phyloP scores from a whole-genome alignment of 257 asterid species.

The Primulina tabacum region DNA sequence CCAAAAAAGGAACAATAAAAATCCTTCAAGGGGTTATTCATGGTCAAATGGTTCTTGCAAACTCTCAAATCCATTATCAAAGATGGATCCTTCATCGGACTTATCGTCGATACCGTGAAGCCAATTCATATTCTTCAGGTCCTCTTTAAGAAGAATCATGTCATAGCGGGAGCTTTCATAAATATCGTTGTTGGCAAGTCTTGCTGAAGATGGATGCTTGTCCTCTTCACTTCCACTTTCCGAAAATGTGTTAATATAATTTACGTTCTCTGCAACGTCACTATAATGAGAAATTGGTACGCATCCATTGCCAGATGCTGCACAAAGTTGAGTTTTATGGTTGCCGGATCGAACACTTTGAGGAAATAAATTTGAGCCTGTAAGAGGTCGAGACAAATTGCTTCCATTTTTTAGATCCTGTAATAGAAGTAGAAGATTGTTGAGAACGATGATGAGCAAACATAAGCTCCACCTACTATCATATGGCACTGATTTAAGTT shows the following conservation, averaged over 20 bases:
- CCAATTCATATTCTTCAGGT: conserved; percentile 81
- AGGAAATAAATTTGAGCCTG: conserved; percentile 89
- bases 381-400: conserved; percentile 57
- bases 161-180: conserved; percentile 92
- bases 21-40: conserved; percentile 36
- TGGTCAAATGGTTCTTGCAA: conserved; percentile 92
- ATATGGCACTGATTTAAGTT: neutral
- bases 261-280: conserved; percentile 44
- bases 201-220: conserved; percentile 53
- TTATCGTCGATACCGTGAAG: conserved; percentile 78
- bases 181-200: conserved; percentile 52
- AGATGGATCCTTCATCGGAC: conserved; percentile 74
- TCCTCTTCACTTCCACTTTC: conserved; percentile 64
- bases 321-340: conserved; percentile 48
- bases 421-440: conserved; percentile 27
- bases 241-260: conserved; percentile 39
- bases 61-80: conserved; percentile 80
- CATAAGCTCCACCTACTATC: neutral
- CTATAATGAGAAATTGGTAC: conserved; percentile 32
- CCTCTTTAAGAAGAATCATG: conserved; percentile 79
- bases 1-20: conserved; percentile 14
- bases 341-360: conserved; percentile 83
- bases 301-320: conserved; percentile 48
- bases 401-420: conserved; percentile 80
- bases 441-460: conserved; percentile 24